A percentile compares a stretch with the other conserved stretches of the same genome.
Conservation (phyloP, 805 yeast genomes). For the Kodamaea laetipori region DNA sequence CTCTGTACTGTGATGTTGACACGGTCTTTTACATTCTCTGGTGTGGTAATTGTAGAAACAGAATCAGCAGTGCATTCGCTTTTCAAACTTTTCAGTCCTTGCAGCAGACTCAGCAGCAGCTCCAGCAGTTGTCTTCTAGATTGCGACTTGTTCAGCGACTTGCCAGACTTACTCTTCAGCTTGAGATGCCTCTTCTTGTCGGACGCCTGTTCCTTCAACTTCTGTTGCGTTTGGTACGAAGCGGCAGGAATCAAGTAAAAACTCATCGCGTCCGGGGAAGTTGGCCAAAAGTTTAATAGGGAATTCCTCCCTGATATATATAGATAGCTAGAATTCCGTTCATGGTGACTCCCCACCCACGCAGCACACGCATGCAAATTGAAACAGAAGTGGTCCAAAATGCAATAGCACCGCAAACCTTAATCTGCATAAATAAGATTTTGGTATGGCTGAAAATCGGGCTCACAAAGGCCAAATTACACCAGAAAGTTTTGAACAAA, state of each 20-base stretch:
- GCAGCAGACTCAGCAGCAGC: constrained; percentile 4
- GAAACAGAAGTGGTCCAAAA: neutral
- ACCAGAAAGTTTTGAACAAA: neutral
- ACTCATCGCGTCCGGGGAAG: no score
- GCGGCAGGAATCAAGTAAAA: constrained; percentile 20
- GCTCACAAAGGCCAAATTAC: neutral
- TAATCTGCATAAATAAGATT: constrained; percentile 6
- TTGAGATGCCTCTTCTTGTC: constrained; percentile 11
- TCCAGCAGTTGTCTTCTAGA: neutral
- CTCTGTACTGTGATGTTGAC: constrained; percentile 2
- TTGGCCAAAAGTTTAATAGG: neutral
- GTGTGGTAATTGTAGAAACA: neutral
- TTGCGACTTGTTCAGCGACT: neutral
- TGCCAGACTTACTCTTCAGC: neutral
- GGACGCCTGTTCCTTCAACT: constrained; percentile 19
- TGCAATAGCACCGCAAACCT: neutral
- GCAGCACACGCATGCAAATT: constrained; percentile 1
- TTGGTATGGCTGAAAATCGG: neutral
- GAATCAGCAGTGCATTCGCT: neutral
- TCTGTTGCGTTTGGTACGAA: constrained; percentile 21
- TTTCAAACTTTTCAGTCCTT: neutral
- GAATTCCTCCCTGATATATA: neutral
- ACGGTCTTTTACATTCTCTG: neutral
- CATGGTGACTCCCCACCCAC: neutral
- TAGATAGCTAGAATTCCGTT: neutral